Evolutionary conservation across 306 rosid species (phyloP).

Genomic region (Comarum palustre): DNA sequence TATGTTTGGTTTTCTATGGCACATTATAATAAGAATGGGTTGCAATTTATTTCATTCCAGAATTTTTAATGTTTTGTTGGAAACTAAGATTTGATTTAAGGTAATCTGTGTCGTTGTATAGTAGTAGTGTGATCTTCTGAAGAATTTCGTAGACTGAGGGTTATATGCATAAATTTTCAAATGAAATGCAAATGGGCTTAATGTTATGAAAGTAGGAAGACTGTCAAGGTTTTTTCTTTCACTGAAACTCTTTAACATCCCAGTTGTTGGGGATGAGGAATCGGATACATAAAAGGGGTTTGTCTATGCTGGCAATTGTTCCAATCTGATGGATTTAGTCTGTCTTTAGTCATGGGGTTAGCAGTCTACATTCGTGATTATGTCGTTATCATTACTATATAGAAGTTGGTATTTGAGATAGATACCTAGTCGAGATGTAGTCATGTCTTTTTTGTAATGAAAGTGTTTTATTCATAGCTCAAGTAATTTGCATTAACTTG

Average conservation of each 20-base stretch:
- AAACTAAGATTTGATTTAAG: too few species aligned
- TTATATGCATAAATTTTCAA: not conserved
- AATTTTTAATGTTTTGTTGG: not conserved
- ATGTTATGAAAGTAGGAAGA: not conserved
- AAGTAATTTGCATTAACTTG: not conserved
- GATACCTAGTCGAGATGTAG: not conserved
- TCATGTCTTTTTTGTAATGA: not conserved
- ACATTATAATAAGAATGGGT: not conserved
- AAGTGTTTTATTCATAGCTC: not conserved
- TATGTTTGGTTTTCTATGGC: not conserved
- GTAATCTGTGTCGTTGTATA: too few species aligned
- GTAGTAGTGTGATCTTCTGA: not conserved
- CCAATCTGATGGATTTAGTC: not conserved
- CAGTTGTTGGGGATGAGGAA: not conserved
- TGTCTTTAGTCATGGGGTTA: not conserved
- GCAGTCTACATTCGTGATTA: not conserved
- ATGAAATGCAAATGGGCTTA: not conserved
- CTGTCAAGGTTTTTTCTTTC: not conserved
- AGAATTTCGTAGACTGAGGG: not conserved
- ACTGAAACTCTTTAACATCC: not conserved
- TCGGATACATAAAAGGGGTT: not conserved
- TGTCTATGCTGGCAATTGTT: not conserved
- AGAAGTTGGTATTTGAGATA: not conserved
- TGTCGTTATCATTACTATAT: not conserved
- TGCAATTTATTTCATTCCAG: not conserved